Base-by-base conservation (phyloP, 2,329 filamentous ascomycete genomes). In the Fusarium pseudocircinatum region DNA sequence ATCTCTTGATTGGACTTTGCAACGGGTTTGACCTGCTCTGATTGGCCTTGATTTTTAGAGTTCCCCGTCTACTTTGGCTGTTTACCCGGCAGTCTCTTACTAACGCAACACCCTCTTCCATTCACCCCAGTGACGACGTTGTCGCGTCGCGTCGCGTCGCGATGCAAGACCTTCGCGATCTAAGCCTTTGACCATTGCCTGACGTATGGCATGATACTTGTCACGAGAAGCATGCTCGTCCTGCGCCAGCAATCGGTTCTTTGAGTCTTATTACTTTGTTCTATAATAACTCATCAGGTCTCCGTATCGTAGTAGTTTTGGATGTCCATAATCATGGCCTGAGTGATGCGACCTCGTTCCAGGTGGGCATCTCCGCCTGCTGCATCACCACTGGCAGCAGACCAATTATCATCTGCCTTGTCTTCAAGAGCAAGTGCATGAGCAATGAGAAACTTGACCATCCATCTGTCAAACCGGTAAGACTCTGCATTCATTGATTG, bases 401-500 rank as follows among this genome's bases (percentile, higher is more conserved):
- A 26, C 63, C 66, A 68, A 2, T 30, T 11, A 4, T 80, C 24
- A 79, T 78, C 72, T 85, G 74, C 75, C 57, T 79, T 79, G 9
- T 79, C 78, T 32, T 81, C 79, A 6, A 82, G 67, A 13, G 72
- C 69, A 18, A 81, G 49, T 3, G 78, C 73, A 66, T 83, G 80
- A 39, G 81, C 77, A 18, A 81, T 75, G 2, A 83, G 71, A 54
- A 83, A 83, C 54, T 89, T 87, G 60, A 85, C 79, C 57, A 88
- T 84, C 60, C 87, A 86, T 53, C 79, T 80, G 71, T 90, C 88
- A 63, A 89, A 80, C 2, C 78, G 73, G 61, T 82, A 78, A 3
- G 81, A 80, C 30, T 80, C 78, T 20, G 63, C 68, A 13, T 63
- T 72, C 16, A 74, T 62, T 2, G 79, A 80, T 5, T 69, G 63